Base-by-base conservation (phyloP, 139 green algal genomes). In the Chlorella sp. region DNA sequence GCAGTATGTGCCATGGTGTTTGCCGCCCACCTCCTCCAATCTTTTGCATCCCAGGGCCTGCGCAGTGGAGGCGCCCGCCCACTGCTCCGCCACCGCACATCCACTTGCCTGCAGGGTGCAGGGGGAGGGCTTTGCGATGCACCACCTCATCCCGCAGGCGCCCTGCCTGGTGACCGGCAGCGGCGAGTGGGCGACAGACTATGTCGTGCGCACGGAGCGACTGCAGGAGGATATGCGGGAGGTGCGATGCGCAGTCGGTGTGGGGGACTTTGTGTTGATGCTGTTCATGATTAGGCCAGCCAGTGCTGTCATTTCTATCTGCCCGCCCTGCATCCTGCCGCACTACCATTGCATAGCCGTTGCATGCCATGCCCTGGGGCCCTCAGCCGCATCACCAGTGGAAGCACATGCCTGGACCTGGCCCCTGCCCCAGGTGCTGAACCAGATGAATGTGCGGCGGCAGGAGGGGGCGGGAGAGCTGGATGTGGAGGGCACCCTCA, bases 211-310 rank as follows among this genome's bases (percentile, higher is more conserved):
- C 77, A 83, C 65, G 17, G 77, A 83, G 60, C 56, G 56, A 13
- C 40, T 83, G 19, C 56, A 46, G 64, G 60, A 83, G 77, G 77
- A 83, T 60, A 83, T 83, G 77, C 43, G 64, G 77, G 77, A 73
- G 77, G 77, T 83, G 77, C 32, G 74, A 8, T 13, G 69, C 6
- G 69, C 40, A 54, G 40, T 5, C n/a, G n/a, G n/a, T n/a, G n/a
- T n/a, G n/a, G n/a, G n/a, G n/a, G n/a, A n/a, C n/a, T n/a, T n/a
- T n/a, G n/a, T n/a, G n/a, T n/a, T n/a, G n/a, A n/a, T n/a, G n/a
- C n/a, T 69, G 62, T 32, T 34, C 16, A 34, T n/a, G 30, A n/a
- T 19, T 32, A 67, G 20, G 60, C 60, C 16, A n/a, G 56, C 56
- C 56, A 14, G 13, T 65, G 56, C 13, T 65, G 22, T 24, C 36